These are phyloP conservation scores for Monotropa hypopitys DNA, from an alignment of 179 eudicot species.

Conservation along the genomic window DNA sequence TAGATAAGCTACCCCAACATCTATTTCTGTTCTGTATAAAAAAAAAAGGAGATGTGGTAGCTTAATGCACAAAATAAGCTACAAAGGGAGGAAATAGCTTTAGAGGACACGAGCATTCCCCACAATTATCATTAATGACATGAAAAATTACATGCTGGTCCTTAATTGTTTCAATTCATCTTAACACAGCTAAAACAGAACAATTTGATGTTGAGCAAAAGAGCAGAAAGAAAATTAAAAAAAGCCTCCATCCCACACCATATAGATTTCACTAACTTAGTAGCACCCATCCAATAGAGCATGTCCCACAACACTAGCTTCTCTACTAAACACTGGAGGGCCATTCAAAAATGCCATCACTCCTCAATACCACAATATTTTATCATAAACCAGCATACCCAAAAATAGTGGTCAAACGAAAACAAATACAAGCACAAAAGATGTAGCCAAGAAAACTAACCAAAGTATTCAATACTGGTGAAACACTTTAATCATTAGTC, in stretches of 20 bases:
- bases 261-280: not conserved
- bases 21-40: too few species aligned
- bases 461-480: not conserved
- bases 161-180: not conserved
- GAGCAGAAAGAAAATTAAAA: not conserved
- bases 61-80: not conserved
- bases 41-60: too few species aligned
- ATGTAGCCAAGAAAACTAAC: constrained; percentile 5
- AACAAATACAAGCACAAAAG: not conserved
- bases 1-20: not conserved
- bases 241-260: not conserved
- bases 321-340: not conserved
- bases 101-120: not conserved
- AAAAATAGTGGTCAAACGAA: constrained; percentile 7
- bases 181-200: not conserved
- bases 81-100: not conserved
- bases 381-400: not conserved
- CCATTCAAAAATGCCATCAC: constrained; percentile 10
- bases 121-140: not conserved
- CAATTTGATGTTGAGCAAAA: not conserved
- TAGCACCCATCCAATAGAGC: not conserved
- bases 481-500: constrained; percentile 4
- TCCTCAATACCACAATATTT: not conserved
- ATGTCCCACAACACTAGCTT: not conserved
- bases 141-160: not conserved